Evolutionary conservation across 164 flowering plant genomes (phyloP), one percentile per base, ranked within the genome.

Genomic region (Tetracentron sinense): DNA sequence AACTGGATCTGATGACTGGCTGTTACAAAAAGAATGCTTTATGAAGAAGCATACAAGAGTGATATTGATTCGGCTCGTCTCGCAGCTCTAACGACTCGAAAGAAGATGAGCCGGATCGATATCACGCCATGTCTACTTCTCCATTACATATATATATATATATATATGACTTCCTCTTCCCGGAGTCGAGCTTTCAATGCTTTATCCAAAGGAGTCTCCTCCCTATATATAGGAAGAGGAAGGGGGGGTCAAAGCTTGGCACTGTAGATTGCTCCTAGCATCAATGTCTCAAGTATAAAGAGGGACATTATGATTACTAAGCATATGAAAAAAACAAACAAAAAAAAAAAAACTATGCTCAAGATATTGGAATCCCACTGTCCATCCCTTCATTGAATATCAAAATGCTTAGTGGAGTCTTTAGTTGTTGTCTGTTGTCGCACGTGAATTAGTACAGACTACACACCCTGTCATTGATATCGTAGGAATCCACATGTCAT

Each of bases 1-100:
- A 33, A 33, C 38, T 33, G 38, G 38, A 33, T 33, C 38, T 33
- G 38, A 33, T 4, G 8, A 33, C 38, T 33, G 38, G 38, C n/a
- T n/a, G n/a, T n/a, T n/a, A n/a, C n/a, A n/a, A n/a, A 3, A 4
- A 10, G 49, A 46, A 16, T 42, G 20, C 17, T 46, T 16, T 16
- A 16, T 46, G 64, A 62, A 68, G 66, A 78, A 75, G 78, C 72
- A 74, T 72, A 80, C 89, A 78, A 72, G 84, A 77, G 89, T 84
- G 89, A 84, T 82, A 84, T 82, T 84, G 89, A 70, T 84, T 80
- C 89, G 89, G 86, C 89, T 84, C 86, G 68, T 62, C 78, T 53
- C 42, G 0, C 14, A 49, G 27, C 26, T 53, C 35, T 14, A 19
- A 35, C 26, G 12, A 11, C 28, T 2, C 22, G 54, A 59, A 50